Base-by-base conservation (phyloP, 1,284 basidiomycete genomes). In the Schizophyllum amplum region DNA sequence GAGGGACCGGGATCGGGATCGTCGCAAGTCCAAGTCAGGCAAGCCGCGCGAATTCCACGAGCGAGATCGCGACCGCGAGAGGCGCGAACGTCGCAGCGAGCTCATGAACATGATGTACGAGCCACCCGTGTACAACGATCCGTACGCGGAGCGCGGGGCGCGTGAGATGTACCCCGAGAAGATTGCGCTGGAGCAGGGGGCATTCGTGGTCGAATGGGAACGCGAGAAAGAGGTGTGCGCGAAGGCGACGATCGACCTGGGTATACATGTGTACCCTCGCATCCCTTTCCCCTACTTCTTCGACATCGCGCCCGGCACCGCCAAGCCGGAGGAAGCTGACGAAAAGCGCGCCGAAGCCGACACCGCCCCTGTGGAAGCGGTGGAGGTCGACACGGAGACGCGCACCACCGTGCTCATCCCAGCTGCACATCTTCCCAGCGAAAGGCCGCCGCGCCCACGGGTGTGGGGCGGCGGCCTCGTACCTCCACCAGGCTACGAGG, bases 401-500 rank as follows among this genome's bases (percentile, higher is more conserved):
- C 76, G 84, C 65, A 69, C 78, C 42, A 82, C 80, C 2, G 72
- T 88, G 52, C 70, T 83, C 63, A 75, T 90, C 57, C 85, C 88
- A 1, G 70, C 74, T 26, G 73, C 75, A 4, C 78, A 80, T 63
- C 73, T 88, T 42, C 85, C 84, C 0, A 69, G 74, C 11, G 67
- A 73, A 42, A 75, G 77, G 48, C 82, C 81, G 2, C 60, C 67
- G 9, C 74, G 73, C 6, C 78, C 79, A 9, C 74, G 77, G 15
- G 74, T 87, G 24, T 88, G 86, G 87, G 87, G 87, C 56, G 87
- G 87, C 27, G 84, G 82, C 11, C 68, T 78, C 27, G 72, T 77
- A 47, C 71, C 72, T 7, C 21, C 26, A 42, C 47, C n/a, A 5
- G 47, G n/a, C 5, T 49, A 23, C 47, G n/a, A 49, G 7, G 47